Conservation (phyloP, 768 basidiomycete species). For the Pleurotus pulmonarius region DNA sequence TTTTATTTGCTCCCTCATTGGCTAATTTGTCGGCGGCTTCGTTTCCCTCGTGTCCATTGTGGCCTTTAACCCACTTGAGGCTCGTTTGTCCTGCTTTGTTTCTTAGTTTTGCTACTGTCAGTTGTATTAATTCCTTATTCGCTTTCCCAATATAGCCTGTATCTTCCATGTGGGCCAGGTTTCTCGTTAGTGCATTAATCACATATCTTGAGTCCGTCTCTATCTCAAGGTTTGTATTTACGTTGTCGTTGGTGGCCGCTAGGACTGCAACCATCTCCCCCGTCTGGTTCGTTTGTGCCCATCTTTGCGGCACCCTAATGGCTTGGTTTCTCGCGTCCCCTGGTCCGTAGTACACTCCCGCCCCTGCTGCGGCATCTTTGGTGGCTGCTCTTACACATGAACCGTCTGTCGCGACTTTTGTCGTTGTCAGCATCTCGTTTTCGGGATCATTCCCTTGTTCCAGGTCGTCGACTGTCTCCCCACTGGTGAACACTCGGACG, state of each 20-base stretch:
- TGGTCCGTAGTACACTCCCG: too few relatives aligned
- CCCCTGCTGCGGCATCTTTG: too few relatives aligned
- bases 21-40: slow-evolving; percentile 20
- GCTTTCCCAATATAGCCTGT: slow-evolving; percentile 16
- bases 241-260: slow-evolving; percentile 1
- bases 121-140: slow-evolving; percentile 14
- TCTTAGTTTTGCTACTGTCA: slow-evolving; percentile 8
- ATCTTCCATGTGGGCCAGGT: slow-evolving; percentile 20
- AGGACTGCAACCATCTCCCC: slow-evolving; percentile 13
- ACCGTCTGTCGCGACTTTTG: too few relatives aligned
- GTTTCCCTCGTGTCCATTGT: slow-evolving; percentile 14
- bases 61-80: slow-evolving; percentile 24
- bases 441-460: too few relatives aligned
- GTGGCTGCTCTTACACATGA: too few relatives aligned
- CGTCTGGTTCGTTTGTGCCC: slow-evolving; percentile 17
- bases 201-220: slow-evolving; percentile 19
- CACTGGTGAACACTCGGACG: too few relatives aligned
- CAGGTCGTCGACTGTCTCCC: too few relatives aligned
- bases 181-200: slow-evolving; percentile 16
- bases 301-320: too few relatives aligned
- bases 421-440: too few relatives aligned
- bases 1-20: slow-evolving; percentile 10
- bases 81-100: slow-evolving; percentile 10
- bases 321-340: too few relatives aligned
- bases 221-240: slow-evolving; percentile 11